phyloP scores from a whole-genome alignment of 2,329 filamentous ascomycete genomes.

The Microthyrium microscopicum region DNA sequence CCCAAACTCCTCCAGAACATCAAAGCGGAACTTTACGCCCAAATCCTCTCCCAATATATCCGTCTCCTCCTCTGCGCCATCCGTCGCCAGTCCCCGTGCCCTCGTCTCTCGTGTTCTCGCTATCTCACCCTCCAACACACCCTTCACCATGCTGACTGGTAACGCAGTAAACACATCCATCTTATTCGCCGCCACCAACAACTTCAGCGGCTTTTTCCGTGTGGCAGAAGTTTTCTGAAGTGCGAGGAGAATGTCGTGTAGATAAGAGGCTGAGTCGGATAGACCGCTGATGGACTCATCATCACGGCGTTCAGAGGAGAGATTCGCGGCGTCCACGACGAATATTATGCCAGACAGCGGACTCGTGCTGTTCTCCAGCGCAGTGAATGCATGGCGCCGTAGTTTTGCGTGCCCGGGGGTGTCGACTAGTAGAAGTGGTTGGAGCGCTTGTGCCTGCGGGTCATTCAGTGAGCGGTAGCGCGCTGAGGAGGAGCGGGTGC shows the following conservation, averaged over 20 bases:
- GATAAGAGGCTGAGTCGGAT: slow-evolving; percentile 60
- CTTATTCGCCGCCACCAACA: slow-evolving; percentile 88
- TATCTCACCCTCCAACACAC: slow-evolving; percentile 64
- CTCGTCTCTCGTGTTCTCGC: slow-evolving; percentile 58
- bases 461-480: slow-evolving; percentile 51
- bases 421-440: slow-evolving; percentile 63
- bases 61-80: slow-evolving; percentile 54
- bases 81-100: slow-evolving; percentile 62
- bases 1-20: slow-evolving; percentile 68
- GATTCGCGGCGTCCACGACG: slow-evolving; percentile 60
- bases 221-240: slow-evolving; percentile 58
- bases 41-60: slow-evolving; percentile 72
- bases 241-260: slow-evolving; percentile 74
- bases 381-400: slow-evolving; percentile 47
- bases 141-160: slow-evolving; percentile 58
- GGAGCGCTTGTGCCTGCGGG: slow-evolving; percentile 39
- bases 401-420: slow-evolving; percentile 95
- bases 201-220: slow-evolving; percentile 43
- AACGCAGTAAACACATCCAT: slow-evolving; percentile 87
- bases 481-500: slow-evolving; percentile 36
- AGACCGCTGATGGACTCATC: slow-evolving; percentile 32
- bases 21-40: slow-evolving; percentile 61
- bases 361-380: slow-evolving; percentile 21
- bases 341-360: slow-evolving; percentile 65
- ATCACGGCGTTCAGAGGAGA: slow-evolving; percentile 15